A percentile compares a stretch with the other conserved stretches of the same genome.
Conservation (phyloP, 192 early-diverging fungal genomes). For the Linnemannia zychae region DNA sequence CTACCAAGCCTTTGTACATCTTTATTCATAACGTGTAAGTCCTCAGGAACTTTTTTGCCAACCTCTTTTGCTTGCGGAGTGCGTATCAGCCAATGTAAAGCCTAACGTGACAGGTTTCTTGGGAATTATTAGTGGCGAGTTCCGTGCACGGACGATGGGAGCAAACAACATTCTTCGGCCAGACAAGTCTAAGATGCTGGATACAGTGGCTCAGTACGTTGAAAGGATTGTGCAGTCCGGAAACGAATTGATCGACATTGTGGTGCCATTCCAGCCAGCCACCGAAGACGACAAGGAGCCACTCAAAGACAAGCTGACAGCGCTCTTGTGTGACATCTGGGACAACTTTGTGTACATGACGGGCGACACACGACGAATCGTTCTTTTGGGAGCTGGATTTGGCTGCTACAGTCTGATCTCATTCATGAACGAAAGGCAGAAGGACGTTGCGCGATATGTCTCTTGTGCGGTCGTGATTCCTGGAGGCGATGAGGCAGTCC, state of each 20-base stretch:
- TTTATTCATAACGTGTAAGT: slow-evolving; percentile 61
- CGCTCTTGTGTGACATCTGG: slow-evolving; percentile 53
- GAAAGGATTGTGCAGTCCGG: slow-evolving; percentile 42
- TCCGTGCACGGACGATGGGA: slow-evolving; percentile 36
- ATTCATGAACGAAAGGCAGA: slow-evolving; percentile 58
- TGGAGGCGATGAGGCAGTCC: slow-evolving; percentile 42
- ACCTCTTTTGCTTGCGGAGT: not conserved
- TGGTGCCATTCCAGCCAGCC: slow-evolving; percentile 41
- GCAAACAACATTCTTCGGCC: slow-evolving; percentile 41
- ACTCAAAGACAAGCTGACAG: slow-evolving; percentile 45
- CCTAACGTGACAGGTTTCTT: slow-evolving; percentile 10
- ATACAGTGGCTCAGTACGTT: slow-evolving; percentile 47
- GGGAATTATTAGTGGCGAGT: slow-evolving; percentile 26
- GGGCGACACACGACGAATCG: slow-evolving; percentile 25
- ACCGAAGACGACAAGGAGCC: slow-evolving; percentile 39
- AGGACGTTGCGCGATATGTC: slow-evolving; percentile 42
- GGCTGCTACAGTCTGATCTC: slow-evolving; percentile 51
- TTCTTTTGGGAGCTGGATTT: slow-evolving; percentile 53
- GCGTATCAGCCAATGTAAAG: not conserved
- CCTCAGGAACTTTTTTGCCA: no score
- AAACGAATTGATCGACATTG: slow-evolving; percentile 43
- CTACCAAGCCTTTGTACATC: slow-evolving; percentile 46
- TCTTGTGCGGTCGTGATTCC: slow-evolving; percentile 55
- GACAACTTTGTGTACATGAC: slow-evolving; percentile 44
- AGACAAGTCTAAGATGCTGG: slow-evolving; percentile 43